These are phyloP conservation scores for Aspergillus fructus DNA, from an alignment of 2,329 filamentous ascomycete species.

Conservation along the genomic window DNA sequence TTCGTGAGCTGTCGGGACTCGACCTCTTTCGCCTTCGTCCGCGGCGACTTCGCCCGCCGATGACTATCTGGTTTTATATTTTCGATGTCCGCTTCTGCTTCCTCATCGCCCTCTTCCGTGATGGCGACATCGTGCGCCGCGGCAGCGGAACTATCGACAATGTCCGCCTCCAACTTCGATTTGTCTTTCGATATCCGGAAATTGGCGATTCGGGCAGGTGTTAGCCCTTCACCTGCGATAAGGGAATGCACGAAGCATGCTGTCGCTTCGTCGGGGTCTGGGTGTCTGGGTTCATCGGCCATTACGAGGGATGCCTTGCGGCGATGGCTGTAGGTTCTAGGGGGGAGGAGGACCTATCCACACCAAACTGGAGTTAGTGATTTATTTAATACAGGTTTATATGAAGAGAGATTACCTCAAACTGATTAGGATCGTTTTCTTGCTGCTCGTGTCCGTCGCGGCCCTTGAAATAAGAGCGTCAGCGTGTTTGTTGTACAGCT, in stretches of 20 bases:
- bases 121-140: conserved; percentile 22
- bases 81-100: conserved; percentile 3
- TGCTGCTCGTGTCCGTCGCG: conserved; percentile 25
- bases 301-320: conserved; percentile 61
- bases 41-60: conserved; percentile 23
- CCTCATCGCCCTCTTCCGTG: conserved; percentile 18
- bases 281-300: conserved; percentile 39
- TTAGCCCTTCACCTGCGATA: conserved; percentile 40
- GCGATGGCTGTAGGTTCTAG: conserved; percentile 49
- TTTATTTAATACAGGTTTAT: background rate
- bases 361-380: background rate
- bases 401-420: conserved; percentile 30
- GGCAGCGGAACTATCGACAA: conserved; percentile 14
- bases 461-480: conserved; percentile 18
- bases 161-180: conserved; percentile 3
- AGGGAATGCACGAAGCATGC: conserved; percentile 63
- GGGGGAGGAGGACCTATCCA: conserved; percentile 56
- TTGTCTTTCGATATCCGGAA: background rate
- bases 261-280: conserved; percentile 44
- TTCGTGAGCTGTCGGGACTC: conserved; percentile 83
- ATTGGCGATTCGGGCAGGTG: background rate
- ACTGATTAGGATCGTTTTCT: conserved; percentile 35
- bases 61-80: too few relatives aligned
- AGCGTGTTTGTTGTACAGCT: background rate
- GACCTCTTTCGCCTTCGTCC: conserved; percentile 39